These are phyloP conservation scores for Angophora floribunda DNA, from an alignment of 345 rosid genomes.

Conservation along the genomic window DNA sequence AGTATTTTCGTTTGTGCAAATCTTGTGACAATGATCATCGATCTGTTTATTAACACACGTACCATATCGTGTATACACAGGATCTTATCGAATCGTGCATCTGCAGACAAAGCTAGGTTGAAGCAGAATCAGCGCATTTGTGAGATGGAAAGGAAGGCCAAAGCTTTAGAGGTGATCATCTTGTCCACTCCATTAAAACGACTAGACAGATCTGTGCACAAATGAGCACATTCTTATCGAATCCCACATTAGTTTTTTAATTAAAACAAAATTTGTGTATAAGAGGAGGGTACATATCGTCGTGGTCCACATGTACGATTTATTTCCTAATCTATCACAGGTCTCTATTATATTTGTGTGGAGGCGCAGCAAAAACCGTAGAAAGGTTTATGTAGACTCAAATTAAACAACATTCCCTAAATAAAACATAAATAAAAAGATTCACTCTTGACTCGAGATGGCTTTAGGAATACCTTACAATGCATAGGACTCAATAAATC, in stretches of 20 bases:
- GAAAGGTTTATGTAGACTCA: not conserved
- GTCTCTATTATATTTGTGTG: not conserved
- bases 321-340: not conserved
- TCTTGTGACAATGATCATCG: not conserved
- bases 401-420: not conserved
- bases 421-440: not conserved
- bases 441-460: not conserved
- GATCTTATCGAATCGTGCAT: slow-evolving; percentile 15
- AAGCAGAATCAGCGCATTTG: slow-evolving; percentile 1
- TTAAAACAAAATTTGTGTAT: not conserved
- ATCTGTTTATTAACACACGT: not conserved
- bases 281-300: not conserved
- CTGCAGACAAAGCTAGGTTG: slow-evolving; percentile 17
- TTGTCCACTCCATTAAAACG: not conserved
- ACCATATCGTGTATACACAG: slow-evolving; percentile 5
- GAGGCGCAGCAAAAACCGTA: not conserved
- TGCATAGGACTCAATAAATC: not conserved
- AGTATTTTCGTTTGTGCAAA: not conserved
- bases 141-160: slow-evolving; percentile 11
- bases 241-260: not conserved
- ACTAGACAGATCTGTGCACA: not conserved
- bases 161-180: slow-evolving; percentile 13
- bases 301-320: not conserved
- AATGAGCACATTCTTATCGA: not conserved
- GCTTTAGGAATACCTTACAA: not conserved